Percentiles rank a stretch among this genome's conserved stretches.
Evolutionary conservation across 257 asterid genomes (phyloP).

Genomic region (Solanum appendiculatum): DNA sequence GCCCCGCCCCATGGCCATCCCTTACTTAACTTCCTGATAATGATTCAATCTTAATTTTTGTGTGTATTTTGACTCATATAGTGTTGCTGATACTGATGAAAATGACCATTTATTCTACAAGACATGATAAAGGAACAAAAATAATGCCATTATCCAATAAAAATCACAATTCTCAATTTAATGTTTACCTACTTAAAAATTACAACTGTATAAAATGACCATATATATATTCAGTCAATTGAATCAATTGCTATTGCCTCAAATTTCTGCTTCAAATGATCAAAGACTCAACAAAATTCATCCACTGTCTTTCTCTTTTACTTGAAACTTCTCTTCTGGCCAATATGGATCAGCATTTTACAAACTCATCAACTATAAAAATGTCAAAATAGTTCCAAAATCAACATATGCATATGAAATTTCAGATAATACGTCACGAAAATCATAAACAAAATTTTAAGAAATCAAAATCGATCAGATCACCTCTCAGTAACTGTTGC

Average conservation of each 20-base stretch:
- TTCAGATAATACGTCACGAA: not conserved
- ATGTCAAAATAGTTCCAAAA: not conserved
- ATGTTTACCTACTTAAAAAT: not conserved
- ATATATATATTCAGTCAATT: not conserved
- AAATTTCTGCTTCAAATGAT: not conserved
- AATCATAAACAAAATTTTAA: not conserved
- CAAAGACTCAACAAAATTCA: not conserved
- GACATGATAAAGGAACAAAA: not conserved
- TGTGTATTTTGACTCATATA: not conserved
- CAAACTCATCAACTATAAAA: not conserved
- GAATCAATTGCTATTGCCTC: not conserved
- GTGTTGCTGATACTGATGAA: not conserved
- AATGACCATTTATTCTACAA: not conserved
- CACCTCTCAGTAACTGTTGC: slow-evolving; percentile 19
- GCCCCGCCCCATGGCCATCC: too few species aligned
- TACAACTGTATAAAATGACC: not conserved
- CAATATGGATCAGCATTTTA: not conserved
- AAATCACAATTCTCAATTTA: not conserved
- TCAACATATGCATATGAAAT: not conserved
- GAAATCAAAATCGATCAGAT: not conserved
- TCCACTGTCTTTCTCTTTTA: not conserved
- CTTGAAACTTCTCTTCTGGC: not conserved
- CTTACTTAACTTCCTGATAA: too few species aligned
- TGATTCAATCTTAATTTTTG: too few species aligned
- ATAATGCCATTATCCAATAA: not conserved